Evolutionary conservation across 139 green algal species (phyloP).

Genomic region (Chlorella ohadii): DNA sequence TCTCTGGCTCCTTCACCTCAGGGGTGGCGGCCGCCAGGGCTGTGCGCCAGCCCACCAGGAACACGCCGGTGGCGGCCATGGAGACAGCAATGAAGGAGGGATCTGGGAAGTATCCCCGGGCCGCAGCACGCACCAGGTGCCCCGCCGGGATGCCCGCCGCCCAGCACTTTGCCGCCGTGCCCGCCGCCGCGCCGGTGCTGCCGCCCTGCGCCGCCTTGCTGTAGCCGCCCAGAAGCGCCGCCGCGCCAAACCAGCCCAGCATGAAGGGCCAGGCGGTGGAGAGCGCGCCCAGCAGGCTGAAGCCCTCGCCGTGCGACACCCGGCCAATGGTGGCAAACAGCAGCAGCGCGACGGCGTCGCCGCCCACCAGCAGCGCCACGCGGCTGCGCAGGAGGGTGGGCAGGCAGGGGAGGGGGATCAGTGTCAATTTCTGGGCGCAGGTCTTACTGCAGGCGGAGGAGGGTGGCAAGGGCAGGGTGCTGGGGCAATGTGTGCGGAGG

Average conservation of each 20-base stretch:
- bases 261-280: constrained; percentile 80
- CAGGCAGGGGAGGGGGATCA: too few species aligned
- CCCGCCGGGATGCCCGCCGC: constrained; percentile 68
- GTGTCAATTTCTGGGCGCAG: too few species aligned
- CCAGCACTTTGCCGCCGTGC: constrained; percentile 76
- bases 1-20: constrained; percentile 29
- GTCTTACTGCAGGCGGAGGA: too few species aligned
- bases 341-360: constrained; percentile 73
- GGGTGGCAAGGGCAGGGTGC: neutral
- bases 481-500: too few species aligned
- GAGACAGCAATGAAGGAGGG: constrained; percentile 76
- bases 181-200: constrained; percentile 50
- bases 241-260: constrained; percentile 72
- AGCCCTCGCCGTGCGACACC: constrained; percentile 66
- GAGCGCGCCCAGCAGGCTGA: constrained; percentile 46
- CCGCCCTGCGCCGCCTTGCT: constrained; percentile 56
- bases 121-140: constrained; percentile 62
- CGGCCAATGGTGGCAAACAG: constrained; percentile 78
- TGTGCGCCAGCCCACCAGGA: constrained; percentile 79
- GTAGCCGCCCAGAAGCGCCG: constrained; percentile 63
- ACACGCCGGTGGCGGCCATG: constrained; percentile 65
- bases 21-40: constrained; percentile 56
- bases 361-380: constrained; percentile 59
- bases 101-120: constrained; percentile 72
- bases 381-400: neutral